Conservation (phyloP, 1,284 basidiomycete genomes). For the Pseudozyma sp. region DNA sequence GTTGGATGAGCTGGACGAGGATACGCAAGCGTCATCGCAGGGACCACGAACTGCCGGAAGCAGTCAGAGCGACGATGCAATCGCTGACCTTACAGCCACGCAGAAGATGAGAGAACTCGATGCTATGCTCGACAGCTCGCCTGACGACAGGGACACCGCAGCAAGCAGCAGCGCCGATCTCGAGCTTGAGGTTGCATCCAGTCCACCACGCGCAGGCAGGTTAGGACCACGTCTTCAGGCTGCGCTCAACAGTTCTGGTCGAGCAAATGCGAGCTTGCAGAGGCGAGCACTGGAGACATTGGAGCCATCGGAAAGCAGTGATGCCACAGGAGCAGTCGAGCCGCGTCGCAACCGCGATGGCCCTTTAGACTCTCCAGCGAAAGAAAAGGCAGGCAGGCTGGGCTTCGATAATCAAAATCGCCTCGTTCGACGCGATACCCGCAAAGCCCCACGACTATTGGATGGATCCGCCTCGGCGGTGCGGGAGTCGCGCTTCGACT, state of each 20-base stretch:
- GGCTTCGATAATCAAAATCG: constrained; percentile 48
- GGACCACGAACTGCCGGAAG: background rate
- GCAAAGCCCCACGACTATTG: constrained; percentile 25
- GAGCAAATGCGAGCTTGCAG: constrained; percentile 2
- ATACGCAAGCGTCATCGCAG: constrained; percentile 10
- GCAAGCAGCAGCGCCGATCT: constrained; percentile 22
- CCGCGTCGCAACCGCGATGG: constrained; percentile 20
- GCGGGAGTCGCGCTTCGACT: constrained; percentile 46
- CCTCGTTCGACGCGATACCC: constrained; percentile 19
- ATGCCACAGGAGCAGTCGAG: constrained; percentile 5
- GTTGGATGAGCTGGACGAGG: constrained; percentile 42
- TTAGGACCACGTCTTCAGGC: constrained; percentile 25
- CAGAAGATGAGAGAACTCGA: constrained; percentile 39
- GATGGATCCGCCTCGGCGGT: constrained; percentile 32
- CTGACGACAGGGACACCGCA: constrained; percentile 2
- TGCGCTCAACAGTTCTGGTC: constrained; percentile 26
- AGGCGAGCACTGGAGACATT: background rate
- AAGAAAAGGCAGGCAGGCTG: constrained; percentile 37
- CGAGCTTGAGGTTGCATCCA: constrained; percentile 33
- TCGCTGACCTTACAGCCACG: constrained; percentile 22
- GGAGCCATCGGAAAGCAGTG: constrained; percentile 23
- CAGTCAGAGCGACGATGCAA: background rate
- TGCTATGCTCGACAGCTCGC: constrained; percentile 16
- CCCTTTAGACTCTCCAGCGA: constrained; percentile 37
- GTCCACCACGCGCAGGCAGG: constrained; percentile 27